Conservation (phyloP, 1,284 basidiomycete species). For the Erythrobasidium hasegawianum region DNA sequence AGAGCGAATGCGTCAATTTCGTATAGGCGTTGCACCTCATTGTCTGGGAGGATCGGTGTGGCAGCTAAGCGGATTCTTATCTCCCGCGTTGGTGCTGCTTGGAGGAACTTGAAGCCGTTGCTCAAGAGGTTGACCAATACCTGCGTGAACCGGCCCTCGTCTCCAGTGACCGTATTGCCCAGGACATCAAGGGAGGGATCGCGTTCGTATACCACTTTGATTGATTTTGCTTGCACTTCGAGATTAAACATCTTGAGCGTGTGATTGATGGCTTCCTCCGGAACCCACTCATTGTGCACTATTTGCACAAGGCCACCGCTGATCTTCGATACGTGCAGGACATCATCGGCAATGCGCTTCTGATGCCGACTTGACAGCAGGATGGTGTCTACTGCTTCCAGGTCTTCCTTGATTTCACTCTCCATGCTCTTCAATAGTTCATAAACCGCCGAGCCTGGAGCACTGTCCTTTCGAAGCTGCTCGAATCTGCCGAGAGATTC, state of each 20-base stretch:
- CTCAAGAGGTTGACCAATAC: slow-evolving; percentile 27
- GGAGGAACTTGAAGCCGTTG: slow-evolving; percentile 28
- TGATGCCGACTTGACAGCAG: slow-evolving; percentile 44
- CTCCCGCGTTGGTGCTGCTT: slow-evolving; percentile 6
- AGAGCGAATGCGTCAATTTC: slow-evolving; percentile 1
- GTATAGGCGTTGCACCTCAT: neutral
- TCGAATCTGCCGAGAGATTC: slow-evolving; percentile 38
- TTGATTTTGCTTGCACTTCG: slow-evolving; percentile 35
- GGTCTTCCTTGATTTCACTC: slow-evolving; percentile 43
- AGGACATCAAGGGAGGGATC: slow-evolving; percentile 33
- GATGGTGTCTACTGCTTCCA: slow-evolving; percentile 45
- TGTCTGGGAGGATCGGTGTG: slow-evolving; percentile 18
- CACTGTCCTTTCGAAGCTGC: slow-evolving; percentile 26
- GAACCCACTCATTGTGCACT: slow-evolving; percentile 38
- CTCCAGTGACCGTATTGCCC: slow-evolving; percentile 24
- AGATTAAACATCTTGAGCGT: slow-evolving; percentile 40
- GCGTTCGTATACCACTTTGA: slow-evolving; percentile 32
- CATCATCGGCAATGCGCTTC: slow-evolving; percentile 42
- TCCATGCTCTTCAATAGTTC: slow-evolving; percentile 29
- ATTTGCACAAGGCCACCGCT: slow-evolving; percentile 40
- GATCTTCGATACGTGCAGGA: slow-evolving; percentile 42
- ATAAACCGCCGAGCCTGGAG: slow-evolving; percentile 13
- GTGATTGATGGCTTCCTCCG: slow-evolving; percentile 35
- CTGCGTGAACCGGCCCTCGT: slow-evolving; percentile 28
- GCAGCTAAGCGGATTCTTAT: slow-evolving; percentile 16